Base-by-base conservation (phyloP, 2,329 filamentous ascomycete species). In the Penicillium sp. region DNA sequence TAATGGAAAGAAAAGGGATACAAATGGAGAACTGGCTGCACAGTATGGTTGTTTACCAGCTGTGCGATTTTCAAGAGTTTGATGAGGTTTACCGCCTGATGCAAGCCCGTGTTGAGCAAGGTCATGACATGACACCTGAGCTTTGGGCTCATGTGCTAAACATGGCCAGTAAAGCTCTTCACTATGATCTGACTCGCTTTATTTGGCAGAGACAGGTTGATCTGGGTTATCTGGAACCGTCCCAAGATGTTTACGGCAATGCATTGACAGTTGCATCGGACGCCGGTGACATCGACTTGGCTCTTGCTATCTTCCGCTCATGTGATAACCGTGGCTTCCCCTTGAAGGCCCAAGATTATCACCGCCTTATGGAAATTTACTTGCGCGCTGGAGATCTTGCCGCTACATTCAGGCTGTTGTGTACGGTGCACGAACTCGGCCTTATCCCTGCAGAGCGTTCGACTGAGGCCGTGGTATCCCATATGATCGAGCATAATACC, bases 121-220 rank as follows among this genome's bases (percentile, higher is more conserved):
- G 70, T 18, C 64, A 76, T 7, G 73, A 78, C 14, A 76, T 87
- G 52, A 81, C 79, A n/a, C 68, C 73, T 8, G 81, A 77, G 29
- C 71, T 92, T 3, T 91, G 90, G 82, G 82, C 83, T 49, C 85
- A 88, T 64, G 74, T 94, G 29, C 79, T 97, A n/a, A 89, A 92
- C 60, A 76, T 79, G n/a, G 92, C 89, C 56, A 88, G 87, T 61
- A 79, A 81, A 48, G 79, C 79, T 25, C 80, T 82, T 41, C 76
- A 89, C 73, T 81, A 89, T 63, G 78, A 84, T 20, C 85, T 86
- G 25, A 87, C 87, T 1, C 78, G 77, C 33, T 87, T 85, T 56
- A 81, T 89, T 33, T 99, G 94, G 93, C 82, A 82, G 40, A 79
- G 78, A 12, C 81, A 82, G 59, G 87, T 93, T 27, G 75, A 82